These are phyloP conservation scores for Aspergillus niger DNA, from an alignment of 2,329 filamentous ascomycete genomes.

Conservation along the genomic window DNA sequence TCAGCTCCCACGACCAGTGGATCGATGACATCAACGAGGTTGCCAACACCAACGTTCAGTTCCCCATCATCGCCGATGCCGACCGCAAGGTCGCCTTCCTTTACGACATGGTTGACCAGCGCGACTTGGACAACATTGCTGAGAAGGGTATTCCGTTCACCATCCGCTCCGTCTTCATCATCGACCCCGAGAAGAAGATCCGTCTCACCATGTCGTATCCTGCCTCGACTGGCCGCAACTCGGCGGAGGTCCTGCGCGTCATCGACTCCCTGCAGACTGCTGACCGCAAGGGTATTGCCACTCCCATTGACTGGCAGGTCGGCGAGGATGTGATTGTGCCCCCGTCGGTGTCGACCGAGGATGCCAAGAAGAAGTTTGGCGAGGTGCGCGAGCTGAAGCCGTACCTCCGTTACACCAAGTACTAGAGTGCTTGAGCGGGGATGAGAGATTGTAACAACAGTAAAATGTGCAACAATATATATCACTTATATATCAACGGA, in stretches of 20 bases:
- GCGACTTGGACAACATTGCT: conserved; percentile 79
- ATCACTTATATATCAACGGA: too few relatives aligned
- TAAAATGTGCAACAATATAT: neutral
- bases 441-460: neutral
- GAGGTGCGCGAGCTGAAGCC: conserved; percentile 65
- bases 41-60: conserved; percentile 67
- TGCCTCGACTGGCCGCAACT: conserved; percentile 83
- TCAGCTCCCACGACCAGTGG: conserved; percentile 80
- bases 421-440: conserved; percentile 6
- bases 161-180: conserved; percentile 92
- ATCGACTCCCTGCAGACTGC: conserved; percentile 78
- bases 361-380: conserved; percentile 86
- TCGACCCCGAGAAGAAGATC: conserved; percentile 92
- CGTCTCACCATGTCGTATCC: conserved; percentile 91
- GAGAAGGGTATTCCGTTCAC: conserved; percentile 76
- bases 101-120: conserved; percentile 83
- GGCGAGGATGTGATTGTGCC: conserved; percentile 93
- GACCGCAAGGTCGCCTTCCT: conserved; percentile 72
- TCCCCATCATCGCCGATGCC: conserved; percentile 83
- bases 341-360: conserved; percentile 76
- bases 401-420: conserved; percentile 43
- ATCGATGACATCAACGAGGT: conserved; percentile 86
- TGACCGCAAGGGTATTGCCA: conserved; percentile 85
- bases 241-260: conserved; percentile 74
- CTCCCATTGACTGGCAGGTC: conserved; percentile 85